phyloP scores from a whole-genome alignment of 1,139 yeast species.

The Pichia sp. region DNA sequence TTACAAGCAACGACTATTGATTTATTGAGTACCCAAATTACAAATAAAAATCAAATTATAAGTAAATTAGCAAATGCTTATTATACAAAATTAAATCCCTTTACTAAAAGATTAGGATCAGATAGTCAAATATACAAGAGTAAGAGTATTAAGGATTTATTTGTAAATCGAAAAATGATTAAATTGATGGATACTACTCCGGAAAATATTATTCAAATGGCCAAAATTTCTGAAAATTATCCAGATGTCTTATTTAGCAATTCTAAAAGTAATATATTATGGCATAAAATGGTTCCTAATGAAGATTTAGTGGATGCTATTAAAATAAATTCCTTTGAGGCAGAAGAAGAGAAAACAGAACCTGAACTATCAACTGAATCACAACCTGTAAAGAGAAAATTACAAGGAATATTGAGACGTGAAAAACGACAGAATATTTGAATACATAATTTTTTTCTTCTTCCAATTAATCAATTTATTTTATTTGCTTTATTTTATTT shows the following conservation, averaged over 20 bases:
- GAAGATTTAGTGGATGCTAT: too few species aligned
- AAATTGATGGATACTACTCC: neutral
- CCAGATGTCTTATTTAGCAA: too few species aligned
- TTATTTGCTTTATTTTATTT: neutral
- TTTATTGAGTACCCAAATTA: slow-evolving; percentile 9
- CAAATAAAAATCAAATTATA: slow-evolving; percentile 21
- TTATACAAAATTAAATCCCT: slow-evolving; percentile 1
- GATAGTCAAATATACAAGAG: neutral
- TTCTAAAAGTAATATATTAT: neutral
- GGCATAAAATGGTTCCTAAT: neutral
- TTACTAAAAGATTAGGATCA: neutral
- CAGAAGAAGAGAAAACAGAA: neutral
- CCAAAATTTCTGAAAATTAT: neutral
- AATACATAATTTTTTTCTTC: too few species aligned
- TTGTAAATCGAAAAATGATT: slow-evolving; percentile 4
- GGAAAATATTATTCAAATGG: neutral
- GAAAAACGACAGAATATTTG: neutral
- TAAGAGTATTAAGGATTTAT: slow-evolving; percentile 4
- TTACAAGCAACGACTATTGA: slow-evolving; percentile 9
- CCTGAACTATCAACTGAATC: neutral
- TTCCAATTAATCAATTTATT: neutral
- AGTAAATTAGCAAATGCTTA: slow-evolving; percentile 14
- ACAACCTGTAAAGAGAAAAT: slow-evolving; percentile 3
- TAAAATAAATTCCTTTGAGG: neutral
- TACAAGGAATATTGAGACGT: slow-evolving; percentile 11